Evolutionary conservation across 345 rosid species (phyloP).

Genomic region (Barbarea vulgaris): DNA sequence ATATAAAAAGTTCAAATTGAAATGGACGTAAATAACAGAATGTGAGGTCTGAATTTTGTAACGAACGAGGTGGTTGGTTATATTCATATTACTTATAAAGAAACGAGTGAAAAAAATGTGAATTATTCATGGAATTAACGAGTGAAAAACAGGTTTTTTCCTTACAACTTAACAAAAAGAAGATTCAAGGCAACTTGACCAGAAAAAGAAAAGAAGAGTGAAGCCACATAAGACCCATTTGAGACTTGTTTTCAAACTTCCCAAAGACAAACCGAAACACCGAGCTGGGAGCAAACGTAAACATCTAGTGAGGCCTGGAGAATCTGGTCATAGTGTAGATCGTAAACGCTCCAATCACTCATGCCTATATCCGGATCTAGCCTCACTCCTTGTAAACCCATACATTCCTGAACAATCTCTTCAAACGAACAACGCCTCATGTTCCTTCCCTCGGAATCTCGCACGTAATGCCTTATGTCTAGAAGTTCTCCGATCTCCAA

Average conservation of each 20-base stretch:
- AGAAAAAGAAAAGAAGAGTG: neutral
- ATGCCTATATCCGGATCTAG: conserved; percentile 31
- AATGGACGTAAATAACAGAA: neutral
- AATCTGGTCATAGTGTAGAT: conserved; percentile 33
- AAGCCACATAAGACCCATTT: neutral
- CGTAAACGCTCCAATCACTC: conserved; percentile 37
- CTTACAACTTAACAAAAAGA: neutral
- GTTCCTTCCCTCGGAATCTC: conserved; percentile 9
- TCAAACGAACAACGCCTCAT: conserved; percentile 26
- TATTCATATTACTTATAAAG: neutral
- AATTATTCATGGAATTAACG: neutral
- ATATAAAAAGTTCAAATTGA: neutral
- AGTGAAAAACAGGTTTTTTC: neutral
- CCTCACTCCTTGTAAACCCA: conserved; percentile 40
- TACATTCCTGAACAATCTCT: conserved; percentile 36
- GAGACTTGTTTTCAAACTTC: conserved; percentile 10
- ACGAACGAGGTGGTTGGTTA: neutral
- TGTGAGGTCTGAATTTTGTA: neutral
- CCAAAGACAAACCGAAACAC: conserved; percentile 23
- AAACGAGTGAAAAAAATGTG: neutral
- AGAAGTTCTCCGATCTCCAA: conserved; percentile 31
- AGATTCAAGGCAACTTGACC: neutral
- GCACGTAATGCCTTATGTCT: conserved; percentile 36
- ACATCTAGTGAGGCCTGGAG: conserved; percentile 38
- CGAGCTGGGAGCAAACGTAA: conserved; percentile 32